Base-by-base conservation (phyloP, 1,139 yeast genomes). In the Diutina neorugosa region DNA sequence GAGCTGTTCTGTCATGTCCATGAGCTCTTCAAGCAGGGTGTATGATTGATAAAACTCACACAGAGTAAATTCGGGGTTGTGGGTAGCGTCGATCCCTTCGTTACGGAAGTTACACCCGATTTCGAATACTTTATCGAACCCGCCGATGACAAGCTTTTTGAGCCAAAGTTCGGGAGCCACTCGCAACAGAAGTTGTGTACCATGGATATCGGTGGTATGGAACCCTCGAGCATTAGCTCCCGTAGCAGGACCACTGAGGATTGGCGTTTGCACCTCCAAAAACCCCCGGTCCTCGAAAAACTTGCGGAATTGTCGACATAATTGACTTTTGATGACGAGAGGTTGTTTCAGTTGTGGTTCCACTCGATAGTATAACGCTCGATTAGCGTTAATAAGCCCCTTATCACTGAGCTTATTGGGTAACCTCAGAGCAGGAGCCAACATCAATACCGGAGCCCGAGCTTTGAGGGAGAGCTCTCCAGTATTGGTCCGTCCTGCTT, bases 101-200 rank as follows among this genome's bases (percentile, higher is more conserved):
- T 93, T 93, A 58, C 98, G 74, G 65, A 91, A 93, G 52, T 78
- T 83, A 54, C 78, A 78, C 0, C 98, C 98, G 52, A 93, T 80
- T 63, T 93, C 98, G 67, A 81, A 93, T 5, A 93, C 83, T 59
- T 78, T 80, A 58, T 90, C 96, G 61, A 91, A 81, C 2, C 98
- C 98, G 4, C 87, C 76, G 47, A 91, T 81, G 1, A 90, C 78
- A 55, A 93, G 67, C 60, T 86, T 77, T 65, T 93, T 93, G 55
- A 93, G 74, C 96, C 96, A 93, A 47, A 93, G 69, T 63, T 93
- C 98, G 0, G 98, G 98, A 0, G 98, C 97, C 3, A 93, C 93
- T 51, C 98, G 70, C 54, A 93, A 68, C 56, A 80, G 83, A 9
- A 90, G 66, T 11, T 69, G 69, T 0, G 63, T 52, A 3, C 58